phyloP scores from a whole-genome alignment of 2,329 filamentous ascomycete species.

The Neofusicoccum ribis region DNA sequence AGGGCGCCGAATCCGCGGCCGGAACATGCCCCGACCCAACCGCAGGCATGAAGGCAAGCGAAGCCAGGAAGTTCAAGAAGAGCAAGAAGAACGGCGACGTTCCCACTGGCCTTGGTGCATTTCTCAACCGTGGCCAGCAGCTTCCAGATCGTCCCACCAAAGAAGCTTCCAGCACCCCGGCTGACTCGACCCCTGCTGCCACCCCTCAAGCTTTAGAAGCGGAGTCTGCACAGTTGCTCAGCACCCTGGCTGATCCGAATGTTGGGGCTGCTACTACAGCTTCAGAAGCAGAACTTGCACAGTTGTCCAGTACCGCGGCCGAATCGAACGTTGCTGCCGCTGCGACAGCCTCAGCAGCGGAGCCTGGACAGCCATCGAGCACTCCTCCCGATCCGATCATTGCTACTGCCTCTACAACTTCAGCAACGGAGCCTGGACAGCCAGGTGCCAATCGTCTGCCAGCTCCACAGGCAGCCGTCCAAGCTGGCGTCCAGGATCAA shows the following conservation, averaged over 20 bases:
- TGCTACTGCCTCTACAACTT: no score
- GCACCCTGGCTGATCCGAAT: no score
- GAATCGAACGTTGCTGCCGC: no score
- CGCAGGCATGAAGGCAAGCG: conserved; percentile 1
- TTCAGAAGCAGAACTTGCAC: no score
- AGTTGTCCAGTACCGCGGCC: no score
- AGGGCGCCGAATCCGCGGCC: neutral
- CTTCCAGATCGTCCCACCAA: conserved; percentile 7
- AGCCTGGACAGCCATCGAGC: no score
- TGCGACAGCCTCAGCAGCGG: no score
- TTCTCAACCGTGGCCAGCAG: conserved; percentile 29
- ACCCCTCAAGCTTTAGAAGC: neutral
- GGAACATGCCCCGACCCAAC: neutral
- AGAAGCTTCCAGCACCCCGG: neutral
- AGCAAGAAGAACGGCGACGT: conserved; percentile 24
- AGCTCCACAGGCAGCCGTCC: conserved; percentile 15
- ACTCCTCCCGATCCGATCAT: no score
- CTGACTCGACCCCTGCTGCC: neutral
- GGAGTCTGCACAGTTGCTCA: no score
- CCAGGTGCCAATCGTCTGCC: neutral
- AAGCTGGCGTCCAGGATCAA: conserved; percentile 56
- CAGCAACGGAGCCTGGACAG: conserved; percentile 8
- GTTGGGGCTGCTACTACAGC: no score
- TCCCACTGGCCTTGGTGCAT: conserved; percentile 32
- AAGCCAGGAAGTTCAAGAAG: conserved; percentile 7